These are phyloP conservation scores for Pseudogymnoascus sp. DNA, from an alignment of 2,329 filamentous ascomycete genomes.

Conservation along the genomic window DNA sequence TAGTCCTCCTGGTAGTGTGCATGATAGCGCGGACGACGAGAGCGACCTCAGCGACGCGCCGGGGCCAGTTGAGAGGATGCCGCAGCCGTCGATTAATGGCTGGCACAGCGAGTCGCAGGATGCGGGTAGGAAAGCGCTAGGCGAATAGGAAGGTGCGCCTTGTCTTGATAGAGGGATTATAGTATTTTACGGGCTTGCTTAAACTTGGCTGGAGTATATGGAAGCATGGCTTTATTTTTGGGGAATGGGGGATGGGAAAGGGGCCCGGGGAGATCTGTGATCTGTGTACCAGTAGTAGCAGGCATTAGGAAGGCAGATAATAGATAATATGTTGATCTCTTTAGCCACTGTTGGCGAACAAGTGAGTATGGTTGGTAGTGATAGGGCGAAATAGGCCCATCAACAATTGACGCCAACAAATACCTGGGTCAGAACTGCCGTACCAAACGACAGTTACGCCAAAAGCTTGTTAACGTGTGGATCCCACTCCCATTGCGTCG, in stretches of 20 bases:
- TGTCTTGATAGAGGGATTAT: not conserved
- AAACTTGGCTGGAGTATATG: not conserved
- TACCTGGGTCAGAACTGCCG: not conserved
- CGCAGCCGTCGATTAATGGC: constrained; percentile 1
- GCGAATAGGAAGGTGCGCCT: not conserved
- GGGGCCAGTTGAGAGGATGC: not conserved
- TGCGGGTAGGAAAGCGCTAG: not conserved
- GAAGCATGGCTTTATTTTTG: not conserved
- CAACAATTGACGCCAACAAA: not conserved
- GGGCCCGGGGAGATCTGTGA: not conserved
- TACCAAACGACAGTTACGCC: not conserved
- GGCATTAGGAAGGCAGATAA: not conserved
- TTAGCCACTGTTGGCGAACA: not conserved
- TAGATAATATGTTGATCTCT: not conserved
- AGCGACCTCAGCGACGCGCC: constrained; percentile 47
- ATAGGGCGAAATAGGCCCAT: not conserved
- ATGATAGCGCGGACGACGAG: constrained; percentile 49
- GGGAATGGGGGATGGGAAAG: not conserved
- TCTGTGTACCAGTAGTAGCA: not conserved
- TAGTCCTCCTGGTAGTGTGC: constrained; percentile 32
- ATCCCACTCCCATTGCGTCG: not conserved
- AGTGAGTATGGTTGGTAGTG: not conserved
- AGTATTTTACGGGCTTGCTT: not conserved
- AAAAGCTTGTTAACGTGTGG: not conserved
- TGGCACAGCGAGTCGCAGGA: constrained; percentile 2